A percentile compares a stretch with the other conserved stretches of the same genome.
Evolutionary conservation across 2,329 filamentous ascomycete genomes (phyloP).

Genomic region (Hymenoscyphus repandus): DNA sequence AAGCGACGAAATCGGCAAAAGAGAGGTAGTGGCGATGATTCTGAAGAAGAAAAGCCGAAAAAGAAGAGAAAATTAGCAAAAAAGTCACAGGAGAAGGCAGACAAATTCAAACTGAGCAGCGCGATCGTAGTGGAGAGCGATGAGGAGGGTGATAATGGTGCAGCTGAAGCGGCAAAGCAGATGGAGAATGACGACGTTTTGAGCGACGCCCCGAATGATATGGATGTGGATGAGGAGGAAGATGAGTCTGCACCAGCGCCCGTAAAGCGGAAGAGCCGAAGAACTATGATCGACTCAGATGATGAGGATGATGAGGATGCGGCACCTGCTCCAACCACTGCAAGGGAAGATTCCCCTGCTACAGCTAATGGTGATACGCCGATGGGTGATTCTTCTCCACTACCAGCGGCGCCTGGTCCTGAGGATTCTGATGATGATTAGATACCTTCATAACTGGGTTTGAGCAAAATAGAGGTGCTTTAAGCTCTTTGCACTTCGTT

Average conservation of each 20-base stretch:
- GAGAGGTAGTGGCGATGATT: constrained; percentile 24
- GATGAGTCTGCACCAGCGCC: constrained; percentile 17
- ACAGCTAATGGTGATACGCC: constrained; percentile 29
- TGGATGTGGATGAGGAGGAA: constrained; percentile 22
- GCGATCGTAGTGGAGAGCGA: constrained; percentile 33
- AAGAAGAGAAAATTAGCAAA: constrained; percentile 32
- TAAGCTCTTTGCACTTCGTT: too few relatives aligned
- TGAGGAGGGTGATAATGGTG: constrained; percentile 29
- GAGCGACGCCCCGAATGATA: constrained; percentile 14
- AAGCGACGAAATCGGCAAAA: constrained; percentile 23
- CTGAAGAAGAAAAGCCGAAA: constrained; percentile 33
- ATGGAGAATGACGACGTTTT: constrained; percentile 23
- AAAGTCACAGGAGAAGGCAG: constrained; percentile 26
- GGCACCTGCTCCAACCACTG: constrained; percentile 18
- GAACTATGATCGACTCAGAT: constrained; percentile 27
- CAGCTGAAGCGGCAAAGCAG: constrained; percentile 23
- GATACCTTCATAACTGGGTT: background rate
- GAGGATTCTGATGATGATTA: constrained; percentile 24
- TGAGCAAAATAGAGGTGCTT: too few relatives aligned
- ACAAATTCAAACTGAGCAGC: constrained; percentile 30
- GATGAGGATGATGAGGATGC: constrained; percentile 31
- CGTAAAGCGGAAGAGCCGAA: constrained; percentile 22
- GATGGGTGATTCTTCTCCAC: constrained; percentile 20
- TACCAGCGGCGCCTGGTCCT: constrained; percentile 4
- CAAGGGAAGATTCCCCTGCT: constrained; percentile 22